phyloP scores from a whole-genome alignment of 2,329 filamentous ascomycete species.

The Fusarium nisikadoi region DNA sequence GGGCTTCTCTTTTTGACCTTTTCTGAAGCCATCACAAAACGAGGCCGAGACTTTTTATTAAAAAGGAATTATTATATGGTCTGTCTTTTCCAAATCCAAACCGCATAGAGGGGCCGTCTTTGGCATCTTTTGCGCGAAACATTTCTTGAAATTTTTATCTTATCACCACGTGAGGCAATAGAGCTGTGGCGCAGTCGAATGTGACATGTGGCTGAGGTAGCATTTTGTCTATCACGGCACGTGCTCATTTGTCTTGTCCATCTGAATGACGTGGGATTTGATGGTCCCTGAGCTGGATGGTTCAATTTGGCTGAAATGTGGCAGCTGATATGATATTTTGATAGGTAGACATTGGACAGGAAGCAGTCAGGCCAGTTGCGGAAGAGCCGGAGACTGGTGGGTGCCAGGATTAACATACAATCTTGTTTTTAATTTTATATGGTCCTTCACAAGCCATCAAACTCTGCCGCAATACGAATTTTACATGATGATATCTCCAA shows the following conservation, averaged over 20 bases:
- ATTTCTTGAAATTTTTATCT: conserved; percentile 47
- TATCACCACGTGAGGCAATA: conserved; percentile 47
- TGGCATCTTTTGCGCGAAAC: conserved; percentile 39
- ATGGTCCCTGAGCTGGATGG: conserved; percentile 9
- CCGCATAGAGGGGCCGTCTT: conserved; percentile 34
- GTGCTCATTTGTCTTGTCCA: conserved; percentile 2
- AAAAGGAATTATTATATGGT: neutral
- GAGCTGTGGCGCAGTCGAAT: neutral
- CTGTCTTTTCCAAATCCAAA: conserved; percentile 11
- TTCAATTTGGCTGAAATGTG: neutral
- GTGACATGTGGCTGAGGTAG: neutral
- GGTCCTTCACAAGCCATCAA: neutral
- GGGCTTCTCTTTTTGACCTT: conserved; percentile 57
- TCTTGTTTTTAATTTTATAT: conserved; percentile 33
- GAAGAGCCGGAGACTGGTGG: conserved; percentile 21
- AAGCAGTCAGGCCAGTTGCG: conserved; percentile 23
- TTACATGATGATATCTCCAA: conserved; percentile 1
- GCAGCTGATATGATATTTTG: conserved; percentile 15
- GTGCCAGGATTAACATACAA: conserved; percentile 11
- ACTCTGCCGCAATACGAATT: neutral
- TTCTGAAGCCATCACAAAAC: conserved; percentile 46
- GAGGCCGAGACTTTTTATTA: neutral
- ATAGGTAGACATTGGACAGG: conserved; percentile 13
- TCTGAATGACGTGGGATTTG: conserved; percentile 21
- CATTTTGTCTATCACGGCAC: neutral